A percentile compares a stretch with the other conserved stretches of the same genome.
These are phyloP conservation scores for Fraxinus dipetala DNA, from an alignment of 305 asterid genomes.

Conservation along the genomic window DNA sequence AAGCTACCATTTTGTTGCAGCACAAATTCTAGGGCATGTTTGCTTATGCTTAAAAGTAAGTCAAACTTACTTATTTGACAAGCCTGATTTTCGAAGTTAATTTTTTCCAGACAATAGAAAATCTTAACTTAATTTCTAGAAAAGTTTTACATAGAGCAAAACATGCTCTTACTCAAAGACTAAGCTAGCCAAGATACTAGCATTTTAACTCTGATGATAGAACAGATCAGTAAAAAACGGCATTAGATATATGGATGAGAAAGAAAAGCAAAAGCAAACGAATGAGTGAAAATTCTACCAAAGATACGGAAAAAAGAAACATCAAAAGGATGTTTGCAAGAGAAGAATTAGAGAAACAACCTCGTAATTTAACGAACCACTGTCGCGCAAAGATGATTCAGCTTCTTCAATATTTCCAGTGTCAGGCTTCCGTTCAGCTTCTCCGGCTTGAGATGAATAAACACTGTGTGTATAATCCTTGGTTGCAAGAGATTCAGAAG, in stretches of 20 bases:
- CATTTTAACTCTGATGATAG: constrained; percentile 11
- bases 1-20: constrained; percentile 3
- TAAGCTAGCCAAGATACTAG: background rate
- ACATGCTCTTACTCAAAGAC: background rate
- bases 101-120: background rate
- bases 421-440: constrained; percentile 57
- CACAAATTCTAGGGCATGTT: background rate
- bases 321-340: constrained; percentile 5
- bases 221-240: background rate
- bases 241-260: background rate
- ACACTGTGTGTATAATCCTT: constrained; percentile 54
- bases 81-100: background rate
- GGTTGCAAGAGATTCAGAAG: constrained; percentile 56
- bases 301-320: background rate
- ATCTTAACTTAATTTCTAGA: background rate
- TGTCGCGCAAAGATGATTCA: constrained; percentile 80
- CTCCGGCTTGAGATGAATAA: constrained; percentile 56
- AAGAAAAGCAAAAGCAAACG: background rate
- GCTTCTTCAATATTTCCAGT: constrained; percentile 92
- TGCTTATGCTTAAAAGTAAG: background rate
- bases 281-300: constrained; percentile 9
- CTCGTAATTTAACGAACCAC: constrained; percentile 80
- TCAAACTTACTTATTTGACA: background rate
- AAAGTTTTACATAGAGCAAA: background rate
- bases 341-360: constrained; percentile 35